Conservation (phyloP, 768 basidiomycete species). For the Rhodosporidiobolus sp. region DNA sequence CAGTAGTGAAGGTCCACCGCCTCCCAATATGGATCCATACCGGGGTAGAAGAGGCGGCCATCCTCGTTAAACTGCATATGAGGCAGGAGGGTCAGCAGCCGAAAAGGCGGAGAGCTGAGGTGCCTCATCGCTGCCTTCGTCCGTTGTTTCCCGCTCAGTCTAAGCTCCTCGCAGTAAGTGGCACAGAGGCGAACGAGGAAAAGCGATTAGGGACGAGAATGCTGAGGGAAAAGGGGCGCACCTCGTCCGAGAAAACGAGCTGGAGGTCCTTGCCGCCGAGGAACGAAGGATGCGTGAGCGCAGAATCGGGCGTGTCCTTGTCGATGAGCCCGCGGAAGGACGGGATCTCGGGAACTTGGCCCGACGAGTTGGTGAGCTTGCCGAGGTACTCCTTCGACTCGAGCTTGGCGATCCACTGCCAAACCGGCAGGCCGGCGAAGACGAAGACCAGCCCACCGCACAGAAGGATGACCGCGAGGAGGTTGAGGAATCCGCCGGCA, state of each 20-base stretch:
- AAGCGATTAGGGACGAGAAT: no score
- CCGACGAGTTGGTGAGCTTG: slow-evolving; percentile 66
- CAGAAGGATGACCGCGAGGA: slow-evolving; percentile 67
- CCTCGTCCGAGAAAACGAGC: slow-evolving; percentile 74
- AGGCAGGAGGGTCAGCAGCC: slow-evolving; percentile 43
- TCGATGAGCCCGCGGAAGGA: slow-evolving; percentile 63
- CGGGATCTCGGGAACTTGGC: slow-evolving; percentile 57
- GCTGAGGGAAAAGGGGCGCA: background rate
- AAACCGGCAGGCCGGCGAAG: slow-evolving; percentile 84
- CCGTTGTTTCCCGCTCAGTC: no score
- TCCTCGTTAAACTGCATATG: slow-evolving; percentile 64
- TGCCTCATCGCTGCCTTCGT: no score
- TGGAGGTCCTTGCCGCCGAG: slow-evolving; percentile 72
- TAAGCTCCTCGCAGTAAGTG: no score
- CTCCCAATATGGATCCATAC: slow-evolving; percentile 54
- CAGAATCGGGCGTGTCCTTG: slow-evolving; percentile 64
- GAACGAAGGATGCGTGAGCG: slow-evolving; percentile 60
- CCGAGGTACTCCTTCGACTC: slow-evolving; percentile 61
- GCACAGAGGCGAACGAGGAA: no score
- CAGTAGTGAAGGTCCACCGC: slow-evolving; percentile 52
- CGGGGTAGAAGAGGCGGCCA: slow-evolving; percentile 66
- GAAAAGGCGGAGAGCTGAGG: no score
- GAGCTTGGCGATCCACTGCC: slow-evolving; percentile 53
- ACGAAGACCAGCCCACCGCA: slow-evolving; percentile 66
- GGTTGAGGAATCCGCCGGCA: slow-evolving; percentile 75